Base-by-base conservation (phyloP, 2,329 filamentous ascomycete genomes). In the Graphiopsis chlorocephala region DNA sequence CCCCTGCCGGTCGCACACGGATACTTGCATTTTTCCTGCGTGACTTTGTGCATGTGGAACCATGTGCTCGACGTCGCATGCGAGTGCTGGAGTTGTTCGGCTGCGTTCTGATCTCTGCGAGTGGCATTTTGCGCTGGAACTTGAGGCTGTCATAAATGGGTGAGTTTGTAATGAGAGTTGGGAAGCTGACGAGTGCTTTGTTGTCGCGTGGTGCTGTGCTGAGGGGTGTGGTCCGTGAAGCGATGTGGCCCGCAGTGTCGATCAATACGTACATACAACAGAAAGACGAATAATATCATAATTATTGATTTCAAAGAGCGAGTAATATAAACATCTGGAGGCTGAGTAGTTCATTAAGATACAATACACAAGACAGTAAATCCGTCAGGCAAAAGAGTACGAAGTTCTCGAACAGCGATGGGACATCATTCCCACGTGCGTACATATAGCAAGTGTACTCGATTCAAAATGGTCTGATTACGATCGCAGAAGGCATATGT, bases 51-150 rank as follows among this genome's bases (percentile, higher is more conserved):
- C 53, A 20, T 31, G 87, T 52, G 97, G 83, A 61, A 93, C 86
- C 86, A 74, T 88, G 91, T 70, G 92, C 93, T 77, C 95, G 84
- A 75, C 82, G 84, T 66, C 86, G 86, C 53, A 80, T 77, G 80
- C 82, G n/a, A 38, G 14, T 38, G 20, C 29, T 53, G 28, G 25
- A 53, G 20, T n/a, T 31, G 50, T 31, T 31, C 17, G 29, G 20
- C 31, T 53, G 50, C 50, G 8, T 31, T 53, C 17, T 23, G 31
- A 56, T 26, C 53, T 31, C 53, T 56, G 31, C 20, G n/a, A 38
- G 53, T 56, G 31, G 53, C 53, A 56, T n/a, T 11, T 20, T 11
- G n/a, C 12, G 38, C 38, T 45, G n/a, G 23, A 20, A 45, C 38
- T 45, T 20, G 38, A 45, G 38, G 38, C n/a, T 45, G 38, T 20